Base-by-base conservation (phyloP, 2,329 filamentous ascomycete genomes). In the Clonostachys sp. region DNA sequence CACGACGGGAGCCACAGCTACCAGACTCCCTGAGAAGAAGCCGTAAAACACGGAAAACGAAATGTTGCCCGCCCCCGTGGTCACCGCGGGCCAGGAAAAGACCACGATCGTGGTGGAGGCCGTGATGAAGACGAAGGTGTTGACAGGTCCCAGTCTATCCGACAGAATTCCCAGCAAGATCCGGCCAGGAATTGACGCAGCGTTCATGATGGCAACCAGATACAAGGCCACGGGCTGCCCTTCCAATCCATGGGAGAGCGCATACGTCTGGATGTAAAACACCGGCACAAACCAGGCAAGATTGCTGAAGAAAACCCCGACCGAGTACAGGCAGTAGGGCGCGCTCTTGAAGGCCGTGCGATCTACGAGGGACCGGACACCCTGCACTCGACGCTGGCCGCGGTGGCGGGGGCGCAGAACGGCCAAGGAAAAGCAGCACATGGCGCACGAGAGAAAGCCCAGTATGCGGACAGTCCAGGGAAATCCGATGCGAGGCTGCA, bases 171-270 rank as follows among this genome's bases (percentile, higher is more conserved):
- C 69, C 1, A 73, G 75, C 1, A 75, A 55, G 1, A 78, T 61
- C 7, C 77, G 69, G 0, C 77, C 77, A 8, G 74, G 63, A 8
- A 77, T 62, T 1, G 73, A 74, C 1, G 71, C 67, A 2, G 70
- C 74, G 56, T 79, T 80, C 44, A 78, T 66, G 42, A 80, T 72
- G 3, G 76, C 62, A 5, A 80, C 59, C 20, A 79, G 62, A 49
- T 79, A 77, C 14, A 65, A 59, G 2, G 66, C 66, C 6, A 74
- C 53, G 18, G 57, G 56, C 34, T 55, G 53, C 5, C 57, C 55
- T 1, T 61, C 58, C 41, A 64, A 49, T 1, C 66, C 61, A 6
- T 61, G 54, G n/a, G 58, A 55, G 4, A 67, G 55, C 3, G 72
- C 69, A 42, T 72, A 77, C 2, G 59, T 60, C 45, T 72, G 65